Base-by-base conservation (phyloP, 2,329 filamentous ascomycete species). In the Thielaviopsis euricoi region DNA sequence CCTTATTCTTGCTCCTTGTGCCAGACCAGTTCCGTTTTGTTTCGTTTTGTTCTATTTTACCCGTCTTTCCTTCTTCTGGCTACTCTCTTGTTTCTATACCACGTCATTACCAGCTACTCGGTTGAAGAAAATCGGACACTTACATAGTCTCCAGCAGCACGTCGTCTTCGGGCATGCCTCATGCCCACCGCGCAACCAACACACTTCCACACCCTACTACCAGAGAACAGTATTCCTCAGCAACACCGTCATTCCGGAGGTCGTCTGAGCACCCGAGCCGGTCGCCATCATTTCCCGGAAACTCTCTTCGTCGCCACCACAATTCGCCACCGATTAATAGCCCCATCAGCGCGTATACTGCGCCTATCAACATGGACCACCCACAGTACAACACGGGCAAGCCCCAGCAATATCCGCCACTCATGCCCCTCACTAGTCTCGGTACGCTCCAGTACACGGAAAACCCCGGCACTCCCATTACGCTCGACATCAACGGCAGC, bases 401-500 rank as follows among this genome's bases (percentile, higher is more conserved):
- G 52, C 74, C 75, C 65, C 63, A 66, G 56, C 74, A 69, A 61
- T 75, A 80, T 33, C 80, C 80, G 52, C 80, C 80, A 9, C 71
- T 83, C 22, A 66, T 71, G 62, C 62, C 71, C 6, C 71, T 79
- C 56, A 73, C 73, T 26, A 74, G 74, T 43, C 73, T 83, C 56
- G 80, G 80, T 48, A 77, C 76, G n/a, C 76, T 89, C 58, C 75
- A 77, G 58, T 85, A 83, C 64, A 73, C 70, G 3, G 78, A 87
- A 53, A 68, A 66, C 6, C 67, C 64, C 15, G 62, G 63, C 6
- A 71, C 73, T 2, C 72, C 75, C 0, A 76, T 93, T 63, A 83
- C 82, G 62, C 77, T 86, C 21, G 84, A 87, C 15, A 87, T 95
- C 62, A 77, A 83, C 29, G 87, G 87, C 40, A 85, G 82, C 64